Evolutionary conservation across 768 basidiomycete genomes (phyloP), one percentile per base, ranked within the genome.

Genomic region (Collybia sp.): DNA sequence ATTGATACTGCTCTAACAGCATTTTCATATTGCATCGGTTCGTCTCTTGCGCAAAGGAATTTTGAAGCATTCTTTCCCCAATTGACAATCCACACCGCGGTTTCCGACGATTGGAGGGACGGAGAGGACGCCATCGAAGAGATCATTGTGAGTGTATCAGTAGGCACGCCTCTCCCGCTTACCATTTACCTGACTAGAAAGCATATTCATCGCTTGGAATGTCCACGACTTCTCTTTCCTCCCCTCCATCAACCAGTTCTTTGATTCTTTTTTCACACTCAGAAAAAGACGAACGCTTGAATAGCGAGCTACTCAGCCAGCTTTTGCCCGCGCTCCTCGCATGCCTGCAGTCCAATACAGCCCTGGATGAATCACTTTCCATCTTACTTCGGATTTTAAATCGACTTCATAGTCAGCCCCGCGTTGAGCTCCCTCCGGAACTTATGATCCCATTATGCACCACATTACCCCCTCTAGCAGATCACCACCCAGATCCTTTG

Each of bases 341-440:
- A 12, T 76, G 76, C 2, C 58, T 89, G 16, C 78, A 82, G 54
- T 60, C 72, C 5, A 80, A 79, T 51, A 53, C 64, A 20, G 67
- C 73, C 2, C 58, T 86, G 15, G 83, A 85, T 52, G 82, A 84
- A 54, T 64, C 76, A 1, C 62, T 88, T n/a, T 71, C 79, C 12
- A 53, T 85, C 40, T 70, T 88, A 6, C 60, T 85, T 3, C 58
- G 57, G 32, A 46, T 59, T 10, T 58, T 76, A 2, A 56, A 63
- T 47, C 53, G 55, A 16, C 48, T 53, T 11, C 52, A 59, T 36
- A 52, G 47, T 12, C 34, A 48, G n/a, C 13, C 42, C 13, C 50
- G 51, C 1, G 45, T 49, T 12, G 46, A 61, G 36, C 61, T 74
- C 9, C 58, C 76, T 2, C 63, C 70, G 4, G 79, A 82, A 2